A percentile compares a stretch with the other conserved stretches of the same genome.
Evolutionary conservation across 345 rosid genomes (phyloP).

Genomic region (Viola odorata): DNA sequence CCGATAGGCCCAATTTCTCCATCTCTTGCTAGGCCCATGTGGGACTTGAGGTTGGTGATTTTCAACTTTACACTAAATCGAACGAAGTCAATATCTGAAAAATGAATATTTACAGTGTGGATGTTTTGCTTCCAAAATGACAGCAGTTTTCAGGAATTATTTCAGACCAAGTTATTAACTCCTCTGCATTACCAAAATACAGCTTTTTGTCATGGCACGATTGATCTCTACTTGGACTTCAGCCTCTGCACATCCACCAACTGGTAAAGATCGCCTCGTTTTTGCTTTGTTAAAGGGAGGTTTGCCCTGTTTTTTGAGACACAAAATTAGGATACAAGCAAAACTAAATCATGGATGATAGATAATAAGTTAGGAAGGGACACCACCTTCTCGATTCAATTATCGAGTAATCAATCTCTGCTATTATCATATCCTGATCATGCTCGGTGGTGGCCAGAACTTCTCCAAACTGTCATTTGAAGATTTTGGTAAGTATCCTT

Average conservation of each 20-base stretch:
- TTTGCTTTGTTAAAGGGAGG: conserved; percentile 66
- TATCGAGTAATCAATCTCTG: conserved; percentile 77
- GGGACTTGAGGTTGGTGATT: too few relatives aligned
- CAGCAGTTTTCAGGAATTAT: too few relatives aligned
- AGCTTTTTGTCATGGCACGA: too few relatives aligned
- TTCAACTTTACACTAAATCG: too few relatives aligned
- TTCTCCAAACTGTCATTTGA: conserved; percentile 77
- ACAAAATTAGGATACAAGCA: conserved; percentile 1
- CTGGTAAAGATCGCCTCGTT: conserved; percentile 81
- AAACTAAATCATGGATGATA: neutral
- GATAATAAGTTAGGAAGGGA: neutral
- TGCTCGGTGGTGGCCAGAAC: conserved; percentile 80
- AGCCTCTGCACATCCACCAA: conserved; percentile 61
- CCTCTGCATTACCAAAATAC: too few relatives aligned
- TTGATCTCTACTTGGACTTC: too few relatives aligned
- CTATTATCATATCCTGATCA: conserved; percentile 62
- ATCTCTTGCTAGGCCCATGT: too few relatives aligned
- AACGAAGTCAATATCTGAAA: too few relatives aligned
- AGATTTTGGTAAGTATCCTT: neutral
- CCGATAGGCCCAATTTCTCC: too few relatives aligned
- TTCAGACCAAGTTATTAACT: too few relatives aligned
- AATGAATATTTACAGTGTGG: too few relatives aligned
- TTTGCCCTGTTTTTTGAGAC: conserved; percentile 38
- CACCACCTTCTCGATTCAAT: conserved; percentile 69
- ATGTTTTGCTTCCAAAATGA: too few relatives aligned